Evolutionary conservation across 2,329 filamentous ascomycete species (phyloP).

Genomic region (Dissoconium aciculare): DNA sequence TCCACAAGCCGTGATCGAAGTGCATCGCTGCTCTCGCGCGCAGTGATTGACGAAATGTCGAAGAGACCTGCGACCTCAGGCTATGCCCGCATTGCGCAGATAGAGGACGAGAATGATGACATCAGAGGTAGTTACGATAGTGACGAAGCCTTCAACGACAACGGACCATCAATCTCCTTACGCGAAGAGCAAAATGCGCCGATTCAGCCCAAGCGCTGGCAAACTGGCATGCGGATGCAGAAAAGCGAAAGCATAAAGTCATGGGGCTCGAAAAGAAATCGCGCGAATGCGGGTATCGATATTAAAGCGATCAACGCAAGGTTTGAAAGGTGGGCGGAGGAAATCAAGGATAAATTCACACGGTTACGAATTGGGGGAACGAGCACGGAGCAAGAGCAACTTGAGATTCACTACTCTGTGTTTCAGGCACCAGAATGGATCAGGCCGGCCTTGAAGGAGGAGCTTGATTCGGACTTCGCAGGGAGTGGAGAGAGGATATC

Average conservation of each 20-base stretch:
- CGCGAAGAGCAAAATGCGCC: slow-evolving; percentile 29
- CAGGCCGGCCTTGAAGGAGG: slow-evolving; percentile 61
- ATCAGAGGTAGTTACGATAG: slow-evolving; percentile 28
- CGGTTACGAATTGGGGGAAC: slow-evolving; percentile 61
- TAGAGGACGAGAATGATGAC: slow-evolving; percentile 34
- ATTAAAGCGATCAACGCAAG: slow-evolving; percentile 96
- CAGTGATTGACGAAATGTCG: slow-evolving; percentile 17
- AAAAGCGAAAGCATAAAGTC: slow-evolving; percentile 21
- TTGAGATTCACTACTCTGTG: slow-evolving; percentile 95
- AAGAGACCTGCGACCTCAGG: slow-evolving; percentile 32
- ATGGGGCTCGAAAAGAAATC: slow-evolving; percentile 32
- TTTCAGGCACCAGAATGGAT: slow-evolving; percentile 87
- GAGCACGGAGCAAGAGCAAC: slow-evolving; percentile 61
- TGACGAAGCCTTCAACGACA: slow-evolving; percentile 20
- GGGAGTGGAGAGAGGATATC: slow-evolving; percentile 46
- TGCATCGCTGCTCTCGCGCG: too few relatives aligned
- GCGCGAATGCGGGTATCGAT: slow-evolving; percentile 80
- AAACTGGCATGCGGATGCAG: slow-evolving; percentile 30
- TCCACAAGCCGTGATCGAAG: too few relatives aligned
- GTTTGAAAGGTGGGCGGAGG: slow-evolving; percentile 90
- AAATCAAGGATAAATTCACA: slow-evolving; percentile 96
- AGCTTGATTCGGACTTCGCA: slow-evolving; percentile 43
- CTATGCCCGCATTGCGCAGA: slow-evolving; percentile 39
- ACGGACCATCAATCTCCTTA: slow-evolving; percentile 22
- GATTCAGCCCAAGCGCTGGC: slow-evolving; percentile 31